phyloP scores from a whole-genome alignment of 306 rosid species.

The Rosa chinensis region DNA sequence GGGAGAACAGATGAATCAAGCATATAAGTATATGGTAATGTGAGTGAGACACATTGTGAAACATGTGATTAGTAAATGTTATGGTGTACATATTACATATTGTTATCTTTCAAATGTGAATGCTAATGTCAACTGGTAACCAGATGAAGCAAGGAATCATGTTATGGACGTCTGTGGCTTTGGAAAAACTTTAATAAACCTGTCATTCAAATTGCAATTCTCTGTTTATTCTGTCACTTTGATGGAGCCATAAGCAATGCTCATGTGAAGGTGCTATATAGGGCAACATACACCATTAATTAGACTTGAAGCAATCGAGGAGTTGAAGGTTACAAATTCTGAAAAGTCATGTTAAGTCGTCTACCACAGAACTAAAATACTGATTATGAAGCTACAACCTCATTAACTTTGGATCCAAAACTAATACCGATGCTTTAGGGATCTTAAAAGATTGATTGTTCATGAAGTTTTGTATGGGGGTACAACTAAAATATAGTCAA shows the following conservation, averaged over 20 bases:
- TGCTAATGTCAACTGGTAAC: background rate
- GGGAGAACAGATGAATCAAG: too few relatives aligned
- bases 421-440: constrained; percentile 7
- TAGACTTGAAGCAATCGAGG: constrained; percentile 4
- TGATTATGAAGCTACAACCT: background rate
- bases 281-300: background rate
- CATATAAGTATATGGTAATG: too few relatives aligned
- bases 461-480: background rate
- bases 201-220: background rate
- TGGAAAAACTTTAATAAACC: background rate
- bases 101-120: background rate
- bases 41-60: too few relatives aligned
- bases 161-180: background rate
- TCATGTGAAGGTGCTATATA: background rate
- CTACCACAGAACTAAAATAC: background rate
- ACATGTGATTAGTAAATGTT: background rate
- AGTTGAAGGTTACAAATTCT: background rate
- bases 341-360: background rate
- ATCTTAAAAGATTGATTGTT: background rate
- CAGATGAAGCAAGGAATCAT: background rate
- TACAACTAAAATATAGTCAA: background rate
- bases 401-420: background rate
- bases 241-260: constrained; percentile 2
- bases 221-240: background rate
- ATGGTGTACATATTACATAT: background rate